A percentile compares a stretch with the other conserved stretches of the same genome.
Evolutionary conservation across 441 rosid genomes (phyloP).

Genomic region (Populus hybrid): DNA sequence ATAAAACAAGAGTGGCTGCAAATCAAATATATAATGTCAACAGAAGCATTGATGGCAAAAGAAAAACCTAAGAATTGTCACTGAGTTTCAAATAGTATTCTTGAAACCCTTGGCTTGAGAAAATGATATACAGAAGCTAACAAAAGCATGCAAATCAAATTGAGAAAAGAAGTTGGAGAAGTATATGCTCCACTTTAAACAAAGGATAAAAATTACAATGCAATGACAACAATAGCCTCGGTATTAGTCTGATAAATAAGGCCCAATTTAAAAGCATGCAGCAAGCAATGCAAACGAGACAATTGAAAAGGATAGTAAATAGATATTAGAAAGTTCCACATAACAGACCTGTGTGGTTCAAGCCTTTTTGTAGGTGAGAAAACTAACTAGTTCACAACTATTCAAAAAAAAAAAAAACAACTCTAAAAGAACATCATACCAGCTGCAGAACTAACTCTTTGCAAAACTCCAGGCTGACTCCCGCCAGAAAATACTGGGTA

Average conservation of each 20-base stretch:
- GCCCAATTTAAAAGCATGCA: background rate
- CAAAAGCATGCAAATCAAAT: background rate
- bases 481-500: conserved; percentile 57
- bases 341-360: background rate
- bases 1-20: conserved; percentile 85
- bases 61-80: background rate
- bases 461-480: conserved; percentile 75
- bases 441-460: conserved; percentile 95
- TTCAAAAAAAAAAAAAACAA: conserved; percentile 4
- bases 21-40: conserved; percentile 29
- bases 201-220: background rate
- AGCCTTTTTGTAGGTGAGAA: background rate
- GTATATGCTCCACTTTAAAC: background rate
- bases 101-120: background rate
- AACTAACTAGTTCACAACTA: conserved; percentile 7
- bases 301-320: background rate
- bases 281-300: background rate
- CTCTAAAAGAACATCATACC: conserved; percentile 43
- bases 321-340: background rate
- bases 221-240: background rate
- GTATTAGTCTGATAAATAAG: background rate
- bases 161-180: background rate
- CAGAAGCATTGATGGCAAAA: background rate
- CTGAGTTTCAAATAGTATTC: background rate
- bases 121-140: background rate